phyloP scores from a whole-genome alignment of 2,329 filamentous ascomycete genomes.

The Ceratocystis colombiana region DNA sequence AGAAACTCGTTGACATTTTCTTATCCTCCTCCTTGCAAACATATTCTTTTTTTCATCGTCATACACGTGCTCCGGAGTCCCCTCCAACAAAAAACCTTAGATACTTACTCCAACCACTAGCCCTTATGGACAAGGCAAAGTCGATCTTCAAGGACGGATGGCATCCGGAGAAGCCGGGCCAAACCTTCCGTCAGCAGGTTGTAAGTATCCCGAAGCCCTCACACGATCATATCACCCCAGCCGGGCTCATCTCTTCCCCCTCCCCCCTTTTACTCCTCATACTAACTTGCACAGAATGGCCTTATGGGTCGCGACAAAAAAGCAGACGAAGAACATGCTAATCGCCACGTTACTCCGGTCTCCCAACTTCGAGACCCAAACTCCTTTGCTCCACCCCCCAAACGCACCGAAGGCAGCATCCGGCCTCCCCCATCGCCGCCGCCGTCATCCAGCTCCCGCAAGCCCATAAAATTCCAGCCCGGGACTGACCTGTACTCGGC shows the following conservation, averaged over 20 bases:
- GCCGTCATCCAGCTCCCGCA: constrained; percentile 24
- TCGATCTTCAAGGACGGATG: constrained; percentile 23
- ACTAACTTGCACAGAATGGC: constrained; percentile 35
- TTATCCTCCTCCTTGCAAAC: not conserved
- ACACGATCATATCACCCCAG: not conserved
- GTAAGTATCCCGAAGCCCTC: constrained; percentile 25
- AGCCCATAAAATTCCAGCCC: constrained; percentile 15
- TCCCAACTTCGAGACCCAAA: constrained; percentile 63
- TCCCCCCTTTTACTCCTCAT: not conserved
- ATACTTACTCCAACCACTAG: not conserved
- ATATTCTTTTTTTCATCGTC: not conserved
- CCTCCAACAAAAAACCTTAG: not conserved
- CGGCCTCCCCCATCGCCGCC: constrained; percentile 29
- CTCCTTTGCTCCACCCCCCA: constrained; percentile 73
- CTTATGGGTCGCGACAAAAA: constrained; percentile 38
- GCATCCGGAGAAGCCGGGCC: constrained; percentile 24
- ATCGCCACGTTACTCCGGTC: constrained; percentile 49
- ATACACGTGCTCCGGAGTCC: no score
- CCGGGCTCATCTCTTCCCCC: not conserved
- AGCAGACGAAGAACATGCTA: constrained; percentile 29
- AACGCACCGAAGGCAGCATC: constrained; percentile 39
- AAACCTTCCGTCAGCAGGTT: constrained; percentile 34
- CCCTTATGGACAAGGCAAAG: constrained; percentile 22
- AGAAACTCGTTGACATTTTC: not conserved
- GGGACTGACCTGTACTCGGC: constrained; percentile 27